Evolutionary conservation across 2,329 filamentous ascomycete genomes (phyloP), one percentile per base, ranked within the genome.

Genomic region (Cordyceps cateniannulata): DNA sequence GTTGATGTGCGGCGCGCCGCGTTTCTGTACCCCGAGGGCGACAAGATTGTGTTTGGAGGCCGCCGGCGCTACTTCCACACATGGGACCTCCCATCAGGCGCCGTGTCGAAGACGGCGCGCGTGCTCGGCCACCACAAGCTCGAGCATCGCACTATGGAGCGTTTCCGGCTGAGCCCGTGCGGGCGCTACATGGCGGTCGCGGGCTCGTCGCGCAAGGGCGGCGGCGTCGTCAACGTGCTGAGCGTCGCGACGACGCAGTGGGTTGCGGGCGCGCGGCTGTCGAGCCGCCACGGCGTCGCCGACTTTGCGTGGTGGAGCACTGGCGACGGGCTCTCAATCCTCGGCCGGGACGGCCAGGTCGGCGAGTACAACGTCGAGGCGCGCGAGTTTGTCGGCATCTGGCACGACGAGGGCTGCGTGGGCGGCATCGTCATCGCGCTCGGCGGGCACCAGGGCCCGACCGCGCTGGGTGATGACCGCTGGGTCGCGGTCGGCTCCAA

Each of bases 261-360:
- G 93, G 79, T 92, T 51, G 85, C 89, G 0, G 87, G 93, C 65
- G 91, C 90, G 16, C 84, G 93, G 44, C 80, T 97, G 50, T 91
- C 97, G 69, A 88, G 90, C 65, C 82, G 85, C 53, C 87, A 91
- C 55, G 93, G 93, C 42, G 87, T 98, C 52, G 89, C 91, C 1
- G 93, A 97, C 72, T 96, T 97, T 69, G 86, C 85, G 1, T 99
- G 95, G 95, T 97, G 93, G 93, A 82, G 85, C 58, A 86, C 91
- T 63, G 90, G 93, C 38, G 83, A 87, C 45, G 93, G 93, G 5
- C 79, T 99, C 68, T 88, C 86, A 0, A 89, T 96, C 47, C 85
- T 90, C 1, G 92, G 91, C 63, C 93, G 89, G 73, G 91, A 90
- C 66, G 95, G 95, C 25, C 90, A 96, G 70, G 84, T 98, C 7